Evolutionary conservation across 345 rosid genomes (phyloP).

Genomic region (Melaleuca alternifolia): DNA sequence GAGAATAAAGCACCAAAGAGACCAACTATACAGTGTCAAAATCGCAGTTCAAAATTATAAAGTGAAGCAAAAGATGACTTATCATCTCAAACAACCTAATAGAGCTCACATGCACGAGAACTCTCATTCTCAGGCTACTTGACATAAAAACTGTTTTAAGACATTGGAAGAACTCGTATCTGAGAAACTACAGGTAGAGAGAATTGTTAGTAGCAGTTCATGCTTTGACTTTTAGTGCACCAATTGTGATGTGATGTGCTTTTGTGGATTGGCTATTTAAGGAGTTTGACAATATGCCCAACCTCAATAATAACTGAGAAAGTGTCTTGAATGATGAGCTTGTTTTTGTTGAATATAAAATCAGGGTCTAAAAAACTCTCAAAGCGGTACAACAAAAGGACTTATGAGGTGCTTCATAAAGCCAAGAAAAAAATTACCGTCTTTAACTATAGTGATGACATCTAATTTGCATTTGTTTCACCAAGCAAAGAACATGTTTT

Average conservation of each 20-base stretch:
- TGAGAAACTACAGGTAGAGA: background rate
- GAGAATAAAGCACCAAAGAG: background rate
- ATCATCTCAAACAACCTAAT: background rate
- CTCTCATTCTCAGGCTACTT: background rate
- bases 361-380: background rate
- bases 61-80: background rate
- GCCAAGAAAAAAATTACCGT: background rate
- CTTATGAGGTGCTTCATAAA: background rate
- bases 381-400: background rate
- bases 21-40: background rate
- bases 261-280: background rate
- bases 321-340: background rate
- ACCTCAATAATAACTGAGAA: background rate
- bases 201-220: background rate
- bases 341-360: background rate
- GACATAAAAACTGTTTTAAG: background rate
- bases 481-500: background rate
- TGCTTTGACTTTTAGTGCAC: background rate
- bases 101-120: background rate
- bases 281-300: background rate
- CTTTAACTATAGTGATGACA: background rate
- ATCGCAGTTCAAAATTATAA: background rate
- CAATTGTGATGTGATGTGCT: background rate
- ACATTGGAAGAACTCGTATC: background rate
- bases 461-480: background rate